Evolutionary conservation across 148 eudicot genomes (phyloP), one percentile per base, ranked within the genome.

Genomic region (Polygonum aviculare): DNA sequence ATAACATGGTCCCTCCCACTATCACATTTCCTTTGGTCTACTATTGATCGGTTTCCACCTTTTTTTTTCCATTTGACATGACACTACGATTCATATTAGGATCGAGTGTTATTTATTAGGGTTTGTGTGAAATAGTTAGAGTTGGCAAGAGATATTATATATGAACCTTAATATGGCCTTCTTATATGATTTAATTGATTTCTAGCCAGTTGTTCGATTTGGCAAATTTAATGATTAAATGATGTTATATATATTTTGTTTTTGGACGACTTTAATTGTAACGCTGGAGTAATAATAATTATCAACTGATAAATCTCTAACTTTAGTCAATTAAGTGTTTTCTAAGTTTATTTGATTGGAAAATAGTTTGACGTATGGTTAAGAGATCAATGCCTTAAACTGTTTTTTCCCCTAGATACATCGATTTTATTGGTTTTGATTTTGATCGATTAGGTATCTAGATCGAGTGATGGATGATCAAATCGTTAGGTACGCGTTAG

Each of bases 241-340:
- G 14, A 36, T 4, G 71, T 9, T 76, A 74, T 71, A 63, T 78
- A 76, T 72, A 54, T 33, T 3, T 11, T 60, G 36, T 60, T 60
- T 60, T 26, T 10, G 9, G 59, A 16, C 59, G 31, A 26, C 31
- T 26, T 26, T 26, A 26, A 26, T 26, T 26, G 31, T 1, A 26
- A 26, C 31, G 31, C 31, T 26, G 31, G 31, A 26, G 31, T 26
- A 26, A 26, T 26, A 0, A 26, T 26, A 26, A 26, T 26, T 26
- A 26, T 26, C 31, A 1, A 26, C 31, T 26, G 31, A 26, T 26
- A 26, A 26, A 26, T 26, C 31, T 26, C 31, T 26, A 26, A 26
- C 31, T 26, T 26, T 1, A 26, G 31, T 26, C 1, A 26, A 26
- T 26, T 26, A 26, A 26, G 31, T 26, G 31, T 26, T 26, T 26